Conservation (phyloP, 768 basidiomycete species). For the Pholiota conissans region DNA sequence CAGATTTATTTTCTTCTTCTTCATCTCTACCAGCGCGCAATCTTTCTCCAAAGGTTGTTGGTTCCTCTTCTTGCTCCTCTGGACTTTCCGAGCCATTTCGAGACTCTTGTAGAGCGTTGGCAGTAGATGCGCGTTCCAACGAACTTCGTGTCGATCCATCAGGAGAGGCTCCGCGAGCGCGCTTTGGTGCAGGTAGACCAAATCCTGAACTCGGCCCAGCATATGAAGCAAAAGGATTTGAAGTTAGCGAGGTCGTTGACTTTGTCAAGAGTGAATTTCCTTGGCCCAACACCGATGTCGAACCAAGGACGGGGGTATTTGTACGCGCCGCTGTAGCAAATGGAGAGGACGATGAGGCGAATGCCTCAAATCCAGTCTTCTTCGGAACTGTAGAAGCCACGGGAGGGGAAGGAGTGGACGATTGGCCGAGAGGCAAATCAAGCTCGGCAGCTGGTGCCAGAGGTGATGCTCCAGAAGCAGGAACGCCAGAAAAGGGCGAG, state of each 20-base stretch:
- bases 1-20: constrained; percentile 48
- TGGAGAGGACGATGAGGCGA: constrained; percentile 50
- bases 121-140: constrained; percentile 35
- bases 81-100: constrained; percentile 37
- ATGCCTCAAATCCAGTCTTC: constrained; percentile 58
- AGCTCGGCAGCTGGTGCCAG: constrained; percentile 15
- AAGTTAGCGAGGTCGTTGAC: constrained; percentile 35
- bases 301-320: constrained; percentile 55
- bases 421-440: constrained; percentile 19
- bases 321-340: constrained; percentile 47
- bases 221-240: constrained; percentile 64
- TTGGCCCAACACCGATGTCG: constrained; percentile 38
- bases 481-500: constrained; percentile 25
- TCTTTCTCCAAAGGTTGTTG: constrained; percentile 60
- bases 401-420: constrained; percentile 11
- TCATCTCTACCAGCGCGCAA: constrained; percentile 63
- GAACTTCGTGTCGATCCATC: constrained; percentile 44
- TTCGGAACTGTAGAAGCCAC: constrained; percentile 34
- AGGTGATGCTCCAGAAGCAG: constrained; percentile 11
- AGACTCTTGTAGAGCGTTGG: constrained; percentile 19
- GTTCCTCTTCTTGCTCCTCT: constrained; percentile 44
- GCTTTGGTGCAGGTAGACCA: constrained; percentile 51
- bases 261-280: constrained; percentile 61
- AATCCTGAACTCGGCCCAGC: constrained; percentile 53
- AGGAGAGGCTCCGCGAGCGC: constrained; percentile 53